These are phyloP conservation scores for Physaria fendleri DNA, from an alignment of 345 rosid species.

Conservation along the genomic window DNA sequence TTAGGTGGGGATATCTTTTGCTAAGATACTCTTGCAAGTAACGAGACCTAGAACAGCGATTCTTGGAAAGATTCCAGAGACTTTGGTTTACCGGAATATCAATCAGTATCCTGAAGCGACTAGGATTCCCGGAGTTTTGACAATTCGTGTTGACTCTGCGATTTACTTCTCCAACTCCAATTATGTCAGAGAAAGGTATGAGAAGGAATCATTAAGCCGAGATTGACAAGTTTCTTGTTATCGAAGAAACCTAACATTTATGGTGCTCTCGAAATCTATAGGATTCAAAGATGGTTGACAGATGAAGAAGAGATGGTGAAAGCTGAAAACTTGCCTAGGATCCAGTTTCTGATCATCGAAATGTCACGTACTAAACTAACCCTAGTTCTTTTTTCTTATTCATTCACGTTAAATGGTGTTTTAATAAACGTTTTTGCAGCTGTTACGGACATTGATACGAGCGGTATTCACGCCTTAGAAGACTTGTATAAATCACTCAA, in stretches of 20 bases:
- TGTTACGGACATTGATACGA: constrained; percentile 81
- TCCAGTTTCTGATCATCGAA: constrained; percentile 59
- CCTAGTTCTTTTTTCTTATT: not conserved
- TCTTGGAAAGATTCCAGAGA: constrained; percentile 68
- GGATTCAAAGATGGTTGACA: constrained; percentile 67
- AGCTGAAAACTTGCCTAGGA: constrained; percentile 34
- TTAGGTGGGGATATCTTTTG: constrained; percentile 73
- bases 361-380: constrained; percentile 51
- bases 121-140: constrained; percentile 54
- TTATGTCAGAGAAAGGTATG: constrained; percentile 63
- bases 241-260: not conserved
- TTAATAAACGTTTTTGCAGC: constrained; percentile 35
- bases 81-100: constrained; percentile 59
- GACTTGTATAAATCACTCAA: constrained; percentile 54
- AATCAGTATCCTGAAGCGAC: constrained; percentile 70
- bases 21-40: constrained; percentile 80
- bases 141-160: constrained; percentile 83
- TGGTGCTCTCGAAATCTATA: constrained; percentile 20
- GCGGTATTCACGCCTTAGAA: constrained; percentile 75
- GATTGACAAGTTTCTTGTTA: not conserved
- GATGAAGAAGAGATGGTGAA: constrained; percentile 56
- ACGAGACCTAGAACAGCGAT: constrained; percentile 73
- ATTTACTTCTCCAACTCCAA: constrained; percentile 83
- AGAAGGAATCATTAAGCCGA: not conserved
- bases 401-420: not conserved